These are phyloP conservation scores for Mucor piriformis DNA, from an alignment of 371 early-diverging fungal genomes.

Conservation along the genomic window DNA sequence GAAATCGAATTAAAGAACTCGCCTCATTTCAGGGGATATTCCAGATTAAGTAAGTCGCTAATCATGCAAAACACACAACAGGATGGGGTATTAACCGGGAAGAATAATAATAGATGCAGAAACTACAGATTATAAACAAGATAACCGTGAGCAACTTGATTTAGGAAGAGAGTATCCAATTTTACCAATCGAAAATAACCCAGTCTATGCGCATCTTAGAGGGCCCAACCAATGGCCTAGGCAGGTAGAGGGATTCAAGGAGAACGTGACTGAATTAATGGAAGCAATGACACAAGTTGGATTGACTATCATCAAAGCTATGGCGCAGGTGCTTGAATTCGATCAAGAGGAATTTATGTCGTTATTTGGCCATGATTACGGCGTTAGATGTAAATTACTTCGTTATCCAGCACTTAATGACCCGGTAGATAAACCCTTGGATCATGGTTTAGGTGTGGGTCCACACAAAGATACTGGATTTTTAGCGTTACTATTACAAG, in stretches of 20 bases:
- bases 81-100: no score
- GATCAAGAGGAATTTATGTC: slow-evolving; percentile 41
- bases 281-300: slow-evolving; percentile 48
- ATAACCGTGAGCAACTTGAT: slow-evolving; percentile 64
- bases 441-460: slow-evolving; percentile 55
- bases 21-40: slow-evolving; percentile 69
- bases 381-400: slow-evolving; percentile 50
- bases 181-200: slow-evolving; percentile 32
- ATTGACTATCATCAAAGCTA: slow-evolving; percentile 43
- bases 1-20: slow-evolving; percentile 59
- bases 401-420: slow-evolving; percentile 38
- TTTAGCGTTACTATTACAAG: slow-evolving; percentile 64
- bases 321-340: slow-evolving; percentile 53
- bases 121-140: slow-evolving; percentile 54
- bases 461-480: slow-evolving; percentile 62
- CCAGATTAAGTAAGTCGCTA: slow-evolving; percentile 46
- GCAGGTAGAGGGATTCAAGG: slow-evolving; percentile 47
- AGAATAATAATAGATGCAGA: no score
- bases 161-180: slow-evolving; percentile 53
- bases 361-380: slow-evolving; percentile 52
- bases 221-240: slow-evolving; percentile 64
- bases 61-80: no score
- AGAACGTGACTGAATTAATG: slow-evolving; percentile 44
- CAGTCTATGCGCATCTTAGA: slow-evolving; percentile 45
- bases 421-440: slow-evolving; percentile 30